phyloP scores from a whole-genome alignment of 2,329 filamentous ascomycete species.

The Penicillium italicum region DNA sequence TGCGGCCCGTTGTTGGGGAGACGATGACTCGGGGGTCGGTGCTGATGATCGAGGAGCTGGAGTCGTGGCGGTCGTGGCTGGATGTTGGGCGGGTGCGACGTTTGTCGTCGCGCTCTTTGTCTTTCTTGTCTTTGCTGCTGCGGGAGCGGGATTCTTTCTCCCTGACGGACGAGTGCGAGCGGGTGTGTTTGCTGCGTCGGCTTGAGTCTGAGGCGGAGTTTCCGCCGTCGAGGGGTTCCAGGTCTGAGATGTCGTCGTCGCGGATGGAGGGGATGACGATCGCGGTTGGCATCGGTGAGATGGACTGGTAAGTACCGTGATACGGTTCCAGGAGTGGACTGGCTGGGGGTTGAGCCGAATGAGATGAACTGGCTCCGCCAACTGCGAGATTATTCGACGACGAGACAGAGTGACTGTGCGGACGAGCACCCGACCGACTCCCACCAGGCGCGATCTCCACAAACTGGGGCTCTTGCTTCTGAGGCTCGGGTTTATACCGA shows the following conservation, averaged over 20 bases:
- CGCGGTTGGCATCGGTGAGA: slow-evolving; percentile 90
- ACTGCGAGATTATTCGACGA: slow-evolving; percentile 40
- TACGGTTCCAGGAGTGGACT: slow-evolving; percentile 91
- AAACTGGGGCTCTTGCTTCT: slow-evolving; percentile 33
- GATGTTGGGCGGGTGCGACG: slow-evolving; percentile 22
- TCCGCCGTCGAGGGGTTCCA: slow-evolving; percentile 43
- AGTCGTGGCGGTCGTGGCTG: slow-evolving; percentile 28
- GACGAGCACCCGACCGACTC: slow-evolving; percentile 21
- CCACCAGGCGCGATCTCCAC: slow-evolving; percentile 36
- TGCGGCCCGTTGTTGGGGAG: slow-evolving; percentile 50
- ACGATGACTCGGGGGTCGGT: slow-evolving; percentile 38
- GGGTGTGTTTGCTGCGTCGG: slow-evolving; percentile 24
- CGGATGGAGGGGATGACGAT: slow-evolving; percentile 57
- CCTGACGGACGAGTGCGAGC: slow-evolving; percentile 23
- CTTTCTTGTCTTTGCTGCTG: slow-evolving; percentile 29
- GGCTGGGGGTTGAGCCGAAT: slow-evolving; percentile 56
- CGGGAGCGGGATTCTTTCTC: slow-evolving; percentile 14
- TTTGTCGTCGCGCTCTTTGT: slow-evolving; percentile 31
- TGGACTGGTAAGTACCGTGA: slow-evolving; percentile 87
- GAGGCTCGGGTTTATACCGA: slow-evolving; percentile 22
- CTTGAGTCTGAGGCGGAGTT: slow-evolving; percentile 26
- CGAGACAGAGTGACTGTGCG: slow-evolving; percentile 37
- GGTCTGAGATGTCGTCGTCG: slow-evolving; percentile 52
- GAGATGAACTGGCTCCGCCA: slow-evolving; percentile 22
- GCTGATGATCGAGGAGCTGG: slow-evolving; percentile 30